Evolutionary conservation across 495 filamentous ascomycete genomes (phyloP), one percentile per base, ranked within the genome.

Genomic region (Podospora appendiculata): DNA sequence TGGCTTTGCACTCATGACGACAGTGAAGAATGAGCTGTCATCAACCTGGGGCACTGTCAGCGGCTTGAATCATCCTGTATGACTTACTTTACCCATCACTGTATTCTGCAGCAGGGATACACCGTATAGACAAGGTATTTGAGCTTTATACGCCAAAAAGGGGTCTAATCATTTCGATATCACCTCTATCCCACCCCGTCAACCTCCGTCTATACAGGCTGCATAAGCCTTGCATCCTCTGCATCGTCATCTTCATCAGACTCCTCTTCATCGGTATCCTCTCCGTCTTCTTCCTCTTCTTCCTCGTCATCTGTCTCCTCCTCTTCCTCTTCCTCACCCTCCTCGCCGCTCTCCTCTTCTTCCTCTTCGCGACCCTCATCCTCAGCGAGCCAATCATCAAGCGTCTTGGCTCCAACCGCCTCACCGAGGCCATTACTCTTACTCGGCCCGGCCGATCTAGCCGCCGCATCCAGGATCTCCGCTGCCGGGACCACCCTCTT

Each of bases 361-460:
- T 43, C 45, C 4, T 16, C 16, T 18, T 58, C 56, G 0, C 48
- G 52, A 0, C 54, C 79, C 32, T 82, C 79, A 38, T 82, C 81
- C 50, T 89, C 88, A 18, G 77, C 85, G 50, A 96, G 73, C 89
- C 93, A 97, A 65, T 95, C 87, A 72, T 96, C 87, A 58, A 96
- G 71, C 16, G 80, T 85, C 79, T 91, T 95, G 6, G 69, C 73
- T 9, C 73, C 83, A 47, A 76, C 70, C 38, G 58, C 52, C 18
- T 61, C 61, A 35, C 61, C 66, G 19, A 62, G 47, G 8, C 66
- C 62, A 45, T 70, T 72, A 67, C 55, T 69, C 73, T 25, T 38
- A 14, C 60, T 41, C 43, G 55, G 43, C 48, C 60, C 35, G 39
- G 54, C 45, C 78, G 79, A 40, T 76, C 70, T 38, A 83, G 69